Evolutionary conservation across 768 basidiomycete genomes (phyloP), one percentile per base, ranked within the genome.

Genomic region (Lactifluus hygrophoroides): DNA sequence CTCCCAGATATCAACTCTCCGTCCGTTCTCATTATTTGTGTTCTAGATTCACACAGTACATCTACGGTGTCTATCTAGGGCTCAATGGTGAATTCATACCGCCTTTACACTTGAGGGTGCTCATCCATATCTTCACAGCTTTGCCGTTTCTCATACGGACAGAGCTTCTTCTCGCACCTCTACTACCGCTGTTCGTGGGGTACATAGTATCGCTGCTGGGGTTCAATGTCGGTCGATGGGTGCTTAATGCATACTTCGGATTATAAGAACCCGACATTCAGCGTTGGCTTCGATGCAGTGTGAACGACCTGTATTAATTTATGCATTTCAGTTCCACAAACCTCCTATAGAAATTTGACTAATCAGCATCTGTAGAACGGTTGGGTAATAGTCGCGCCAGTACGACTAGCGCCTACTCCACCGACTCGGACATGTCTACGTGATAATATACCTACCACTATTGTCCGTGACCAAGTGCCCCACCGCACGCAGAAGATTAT

Each of bases 91-190:
- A 70, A 79, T 65, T n/a, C 56, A 35, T 49, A 51, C 42, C 57
- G 53, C n/a, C 28, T 38, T 42, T 8, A 34, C 57, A 34, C 28
- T 21, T 30, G 47, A 43, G 44, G 23, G 32, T 25, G 7, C 10
- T 43, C 27, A 45, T 57, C 47, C 63, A 25, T 65, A 64, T 35
- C 23, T 38, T 25, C 35, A 59, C 65, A 88, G 94, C 94, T 25
- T 76, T 98, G n/a, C 95, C 95, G 2, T 98, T 97, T 74, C 80
- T 98, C 57, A 80, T 91, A 62, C 88, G 93, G 28, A 84, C 90
- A 16, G 91, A 94, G 70, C 76, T 96, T 42, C 80, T 98, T 45
- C 82, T 98, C n/a, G 83, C 92, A 13, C 95, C 94, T 2, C 73
- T 97, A 43, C 76, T 96, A 25, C 91, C 94, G 23, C 74, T 95